A percentile compares a stretch with the other conserved stretches of the same genome.
phyloP scores from a whole-genome alignment of 2,329 filamentous ascomycete species.

The Drechslerella coelobrocha region DNA sequence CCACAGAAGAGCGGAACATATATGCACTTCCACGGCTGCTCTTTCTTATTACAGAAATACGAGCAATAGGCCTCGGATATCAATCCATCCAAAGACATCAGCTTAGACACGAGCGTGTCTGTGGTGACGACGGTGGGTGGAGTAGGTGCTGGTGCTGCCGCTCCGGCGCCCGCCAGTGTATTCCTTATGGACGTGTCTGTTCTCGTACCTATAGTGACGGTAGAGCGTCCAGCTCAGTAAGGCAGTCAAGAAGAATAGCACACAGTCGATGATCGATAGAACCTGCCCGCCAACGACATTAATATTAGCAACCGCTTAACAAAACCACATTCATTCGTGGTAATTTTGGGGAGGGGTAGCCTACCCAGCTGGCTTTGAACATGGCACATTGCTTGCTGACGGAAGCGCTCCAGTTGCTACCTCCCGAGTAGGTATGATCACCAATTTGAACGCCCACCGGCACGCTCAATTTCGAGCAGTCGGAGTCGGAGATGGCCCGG shows the following conservation, averaged over 20 bases:
- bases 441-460: conserved; percentile 65
- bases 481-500: conserved; percentile 66
- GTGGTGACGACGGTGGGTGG: conserved; percentile 46
- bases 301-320: conserved; percentile 13
- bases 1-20: too few species aligned
- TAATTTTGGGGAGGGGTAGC: conserved; percentile 65
- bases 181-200: conserved; percentile 44
- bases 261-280: conserved; percentile 75
- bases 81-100: too few species aligned
- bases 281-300: conserved; percentile 5
- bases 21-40: too few species aligned
- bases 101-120: conserved; percentile 43
- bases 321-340: neutral
- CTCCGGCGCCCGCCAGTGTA: conserved; percentile 46
- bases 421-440: conserved; percentile 66
- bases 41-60: too few species aligned
- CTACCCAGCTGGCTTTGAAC: conserved; percentile 86
- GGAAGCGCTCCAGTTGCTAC: conserved; percentile 64
- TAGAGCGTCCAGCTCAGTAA: conserved; percentile 69
- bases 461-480: conserved; percentile 70
- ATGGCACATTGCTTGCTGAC: conserved; percentile 82
- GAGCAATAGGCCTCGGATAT: too few species aligned
- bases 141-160: conserved; percentile 47
- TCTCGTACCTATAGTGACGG: conserved; percentile 45
- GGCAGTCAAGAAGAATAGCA: conserved; percentile 80